These are phyloP conservation scores for Saksenaea vasiformis DNA, from an alignment of 371 early-diverging fungal species.

Conservation along the genomic window DNA sequence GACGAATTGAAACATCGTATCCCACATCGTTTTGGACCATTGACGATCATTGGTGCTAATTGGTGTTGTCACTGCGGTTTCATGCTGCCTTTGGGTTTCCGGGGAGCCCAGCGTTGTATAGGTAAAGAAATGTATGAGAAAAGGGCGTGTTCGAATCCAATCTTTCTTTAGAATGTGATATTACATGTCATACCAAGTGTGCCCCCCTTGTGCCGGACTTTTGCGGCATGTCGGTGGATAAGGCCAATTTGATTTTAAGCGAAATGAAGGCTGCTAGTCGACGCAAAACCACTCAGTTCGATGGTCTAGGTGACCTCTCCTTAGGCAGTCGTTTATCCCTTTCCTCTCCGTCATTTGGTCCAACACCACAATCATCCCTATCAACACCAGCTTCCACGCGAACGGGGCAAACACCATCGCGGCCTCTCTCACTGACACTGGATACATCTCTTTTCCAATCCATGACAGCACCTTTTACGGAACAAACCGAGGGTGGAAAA, in stretches of 20 bases:
- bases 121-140: slow-evolving; percentile 9
- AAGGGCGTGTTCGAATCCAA: not conserved
- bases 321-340: not conserved
- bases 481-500: not conserved
- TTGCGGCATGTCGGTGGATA: slow-evolving; percentile 88
- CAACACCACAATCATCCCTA: not conserved
- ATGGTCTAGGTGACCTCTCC: no score
- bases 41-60: slow-evolving; percentile 75
- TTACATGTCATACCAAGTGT: slow-evolving; percentile 86
- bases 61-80: slow-evolving; percentile 99
- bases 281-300: no score
- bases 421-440: not conserved
- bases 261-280: slow-evolving; percentile 71
- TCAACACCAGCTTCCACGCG: not conserved
- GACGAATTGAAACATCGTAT: slow-evolving; percentile 85
- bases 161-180: slow-evolving; percentile 67
- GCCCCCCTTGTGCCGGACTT: slow-evolving; percentile 85
- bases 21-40: slow-evolving; percentile 87
- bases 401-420: not conserved
- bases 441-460: not conserved
- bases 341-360: not conserved
- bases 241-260: slow-evolving; percentile 79
- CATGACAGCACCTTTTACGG: not conserved
- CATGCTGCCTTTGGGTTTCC: slow-evolving; percentile 86
- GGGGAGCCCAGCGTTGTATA: slow-evolving; percentile 64